Evolutionary conservation across 1,139 yeast genomes (phyloP), one percentile per base, ranked within the genome.

Genomic region (Schwanniomyces etchellsii): DNA sequence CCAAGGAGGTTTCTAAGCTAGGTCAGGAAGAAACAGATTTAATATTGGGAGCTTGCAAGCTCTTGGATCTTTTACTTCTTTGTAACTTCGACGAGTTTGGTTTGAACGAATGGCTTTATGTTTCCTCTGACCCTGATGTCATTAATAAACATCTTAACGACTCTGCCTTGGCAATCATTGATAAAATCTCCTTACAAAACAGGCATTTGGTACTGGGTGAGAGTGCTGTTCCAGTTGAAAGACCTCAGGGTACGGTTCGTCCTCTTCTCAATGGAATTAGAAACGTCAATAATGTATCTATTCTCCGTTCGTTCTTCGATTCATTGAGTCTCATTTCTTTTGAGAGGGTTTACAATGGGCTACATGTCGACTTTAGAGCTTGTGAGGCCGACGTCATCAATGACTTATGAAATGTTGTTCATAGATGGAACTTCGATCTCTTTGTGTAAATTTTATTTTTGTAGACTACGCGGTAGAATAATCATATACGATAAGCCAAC

Each of bases 81-180:
- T 47, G 86, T 31, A 74, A 78, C 24, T 69, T 69, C 31, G 96
- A 88, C 47, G 95, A 86, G 32, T 89, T 91, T 54, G 81, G 79
- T 45, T 55, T 82, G 42, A 69, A 74, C 42, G 91, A 85, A 45
- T 91, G 97, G 97, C 61, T 89, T 1, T 91, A 86, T 52, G 72
- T 89, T 10, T 70, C 81, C 20, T 84, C 82, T 42, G 77, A 74
- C 15, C 70, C 81, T 23, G 88, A 81, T 40, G 77, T 84, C 6
- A 66, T 77, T 20, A 70, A 68, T 42, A 56, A 64, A 6, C 45
- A 43, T 4, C 39, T 54, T 3, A 55, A 68, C 37, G 46, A 47
- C 9, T 44, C 51, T 1, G 40, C 61, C 28, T 50, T 63, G 30
- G 59, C 80, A 0, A 43, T 74, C 14, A 56, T 73, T 21, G 83